Base-by-base conservation (phyloP, 2,329 filamentous ascomycete species). In the Exserohilum rostratum region DNA sequence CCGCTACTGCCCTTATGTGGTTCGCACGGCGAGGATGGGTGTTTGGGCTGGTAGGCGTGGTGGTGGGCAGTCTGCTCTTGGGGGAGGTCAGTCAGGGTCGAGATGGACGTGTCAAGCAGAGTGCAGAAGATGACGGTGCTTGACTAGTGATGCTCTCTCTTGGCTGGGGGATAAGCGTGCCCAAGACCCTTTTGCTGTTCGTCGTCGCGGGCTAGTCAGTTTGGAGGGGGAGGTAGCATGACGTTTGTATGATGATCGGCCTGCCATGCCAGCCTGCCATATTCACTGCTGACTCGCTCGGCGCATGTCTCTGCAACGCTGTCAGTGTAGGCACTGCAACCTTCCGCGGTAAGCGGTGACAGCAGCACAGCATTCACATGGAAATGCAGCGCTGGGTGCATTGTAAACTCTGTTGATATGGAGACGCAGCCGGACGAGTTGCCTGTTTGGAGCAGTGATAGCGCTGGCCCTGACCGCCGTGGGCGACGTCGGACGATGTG, bases 381-480 rank as follows among this genome's bases (percentile, higher is more conserved):
- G 22, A 35, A 31, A 12, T 40, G 42, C 35, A 37, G 49, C n/a
- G 17, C 18, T 25, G 27, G 38, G 15, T 45, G 49, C 42, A 33
- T 35, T 15, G 22, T 29, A 30, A 40, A 20, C 29, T 27, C 25
- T 51, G 30, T n/a, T 18, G 7, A 34, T 10, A 52, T 40, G 43
- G 50, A 30, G 40, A 22, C 27, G 27, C 40, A 31, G 20, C 46
- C 51, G 51, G 51, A 30, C 38, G 33, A 53, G 38, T 20, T 53
- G 51, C 51, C 50, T 13, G 45, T 53, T 53, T 53, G 45, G 46
- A 38, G 29, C 31, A 44, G 46, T 44, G 20, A 50, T 50, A 31
- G 31, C 17, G 38, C 46, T 43, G 38, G 20, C 17, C 20, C 31
- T 53, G 51, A 50, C 51, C 51, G 51, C 51, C 39, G 34, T 43